Conservation (phyloP, 257 asterid genomes). For the Penstemon davidsonii region DNA sequence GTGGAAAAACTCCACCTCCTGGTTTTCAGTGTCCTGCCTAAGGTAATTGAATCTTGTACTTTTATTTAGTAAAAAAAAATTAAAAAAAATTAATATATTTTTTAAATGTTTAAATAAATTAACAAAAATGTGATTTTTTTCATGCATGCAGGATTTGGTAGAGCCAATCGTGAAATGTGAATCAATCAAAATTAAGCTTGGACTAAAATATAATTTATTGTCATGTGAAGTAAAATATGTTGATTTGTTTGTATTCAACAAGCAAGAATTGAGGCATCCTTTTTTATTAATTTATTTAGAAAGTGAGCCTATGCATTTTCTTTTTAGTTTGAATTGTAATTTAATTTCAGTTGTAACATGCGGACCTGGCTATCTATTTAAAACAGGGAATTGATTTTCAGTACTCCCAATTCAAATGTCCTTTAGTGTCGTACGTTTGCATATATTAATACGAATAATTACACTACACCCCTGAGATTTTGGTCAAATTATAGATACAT, state of each 20-base stretch:
- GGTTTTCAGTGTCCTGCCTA: slow-evolving; percentile 61
- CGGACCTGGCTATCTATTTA: no score
- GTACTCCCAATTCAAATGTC: no score
- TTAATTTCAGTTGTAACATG: background rate
- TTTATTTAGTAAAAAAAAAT: background rate
- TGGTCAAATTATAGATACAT: no score
- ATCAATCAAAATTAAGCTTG: no score
- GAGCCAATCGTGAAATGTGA: no score
- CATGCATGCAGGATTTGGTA: background rate
- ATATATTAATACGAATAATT: no score
- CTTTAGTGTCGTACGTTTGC: no score
- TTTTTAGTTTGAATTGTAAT: slow-evolving; percentile 16
- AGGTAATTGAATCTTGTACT: background rate
- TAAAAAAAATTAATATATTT: background rate
- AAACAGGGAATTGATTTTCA: no score
- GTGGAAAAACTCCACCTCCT: slow-evolving; percentile 65
- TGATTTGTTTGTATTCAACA: background rate
- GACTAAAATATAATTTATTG: no score
- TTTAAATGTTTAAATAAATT: background rate
- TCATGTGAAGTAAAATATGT: background rate
- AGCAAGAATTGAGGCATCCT: background rate
- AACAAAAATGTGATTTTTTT: background rate
- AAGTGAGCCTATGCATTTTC: background rate
- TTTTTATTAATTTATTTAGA: background rate
- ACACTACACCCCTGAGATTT: no score